Conservation (phyloP, 1,284 basidiomycete genomes). For the Singerocomus rubriflavus region DNA sequence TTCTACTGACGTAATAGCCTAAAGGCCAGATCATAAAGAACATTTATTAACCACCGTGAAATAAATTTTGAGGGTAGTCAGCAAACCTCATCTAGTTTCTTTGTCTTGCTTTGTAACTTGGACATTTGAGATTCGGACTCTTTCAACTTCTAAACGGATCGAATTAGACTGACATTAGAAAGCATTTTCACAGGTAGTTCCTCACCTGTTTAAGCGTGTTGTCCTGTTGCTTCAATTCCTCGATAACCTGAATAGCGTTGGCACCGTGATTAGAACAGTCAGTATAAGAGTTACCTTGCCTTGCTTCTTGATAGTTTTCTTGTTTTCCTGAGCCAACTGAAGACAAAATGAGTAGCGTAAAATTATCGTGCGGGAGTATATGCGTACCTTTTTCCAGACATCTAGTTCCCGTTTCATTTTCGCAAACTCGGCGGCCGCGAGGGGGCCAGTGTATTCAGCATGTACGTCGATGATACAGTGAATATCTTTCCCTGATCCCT, state of each 20-base stretch:
- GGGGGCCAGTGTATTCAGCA: constrained; percentile 30
- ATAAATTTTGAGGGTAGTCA: not conserved
- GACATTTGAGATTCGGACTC: constrained; percentile 48
- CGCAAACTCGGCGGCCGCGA: constrained; percentile 33
- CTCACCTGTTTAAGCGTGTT: constrained; percentile 20
- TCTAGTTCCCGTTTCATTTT: constrained; percentile 43
- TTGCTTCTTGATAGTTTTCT: constrained; percentile 55
- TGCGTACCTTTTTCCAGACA: constrained; percentile 46
- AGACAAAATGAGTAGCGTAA: constrained; percentile 28
- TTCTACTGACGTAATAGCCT: constrained; percentile 59
- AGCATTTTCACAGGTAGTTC: no score
- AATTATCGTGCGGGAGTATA: constrained; percentile 3
- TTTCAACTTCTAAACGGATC: constrained; percentile 41
- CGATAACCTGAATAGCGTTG: constrained; percentile 26
- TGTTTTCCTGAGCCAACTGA: constrained; percentile 44
- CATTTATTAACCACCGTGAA: not conserved
- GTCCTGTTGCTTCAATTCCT: constrained; percentile 30
- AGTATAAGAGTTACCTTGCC: constrained; percentile 43
- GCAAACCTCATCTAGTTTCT: constrained; percentile 56
- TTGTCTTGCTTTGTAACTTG: constrained; percentile 44
- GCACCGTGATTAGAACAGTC: not conserved
- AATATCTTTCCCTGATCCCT: constrained; percentile 24
- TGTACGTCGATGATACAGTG: constrained; percentile 14
- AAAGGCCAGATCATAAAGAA: not conserved
- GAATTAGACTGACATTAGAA: not conserved